Conservation (phyloP, 108 stramenopile genomes). For the Nitzschia sp. region DNA sequence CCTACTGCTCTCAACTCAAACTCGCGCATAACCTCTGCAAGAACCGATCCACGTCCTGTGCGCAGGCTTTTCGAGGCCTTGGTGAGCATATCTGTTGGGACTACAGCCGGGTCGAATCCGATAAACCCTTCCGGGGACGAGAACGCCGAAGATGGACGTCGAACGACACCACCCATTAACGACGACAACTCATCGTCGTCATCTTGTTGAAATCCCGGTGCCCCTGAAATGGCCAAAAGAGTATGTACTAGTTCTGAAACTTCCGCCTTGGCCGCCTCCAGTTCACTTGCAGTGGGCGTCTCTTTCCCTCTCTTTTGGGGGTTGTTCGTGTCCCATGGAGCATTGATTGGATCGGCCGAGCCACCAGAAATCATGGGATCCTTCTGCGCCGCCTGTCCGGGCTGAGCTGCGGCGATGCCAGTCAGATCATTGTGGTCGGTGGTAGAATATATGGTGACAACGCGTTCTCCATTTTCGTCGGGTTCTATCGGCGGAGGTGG, state of each 20-base stretch:
- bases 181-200: constrained; percentile 27
- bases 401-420: constrained; percentile 50
- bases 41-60: constrained; percentile 54
- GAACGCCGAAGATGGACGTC: constrained; percentile 1
- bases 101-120: constrained; percentile 78
- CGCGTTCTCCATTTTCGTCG: constrained; percentile 80
- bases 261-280: constrained; percentile 69
- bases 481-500: constrained; percentile 54
- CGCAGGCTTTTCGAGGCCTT: constrained; percentile 63
- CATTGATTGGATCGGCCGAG: constrained; percentile 14
- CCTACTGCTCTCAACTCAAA: constrained; percentile 83
- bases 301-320: constrained; percentile 24
- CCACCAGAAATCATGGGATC: constrained; percentile 24
- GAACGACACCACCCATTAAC: constrained; percentile 17
- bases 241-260: constrained; percentile 60
- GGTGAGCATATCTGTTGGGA: constrained; percentile 56
- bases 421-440: constrained; percentile 85
- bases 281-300: constrained; percentile 37
- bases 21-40: constrained; percentile 71
- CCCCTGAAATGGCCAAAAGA: constrained; percentile 75
- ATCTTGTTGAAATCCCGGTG: constrained; percentile 69
- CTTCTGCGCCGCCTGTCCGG: constrained; percentile 22
- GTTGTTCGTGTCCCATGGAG: constrained; percentile 43
- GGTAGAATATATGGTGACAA: constrained; percentile 80
- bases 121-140: constrained; percentile 49